These are phyloP conservation scores for Neolentinus lepideus DNA, from an alignment of 1,284 basidiomycete genomes.

Conservation along the genomic window DNA sequence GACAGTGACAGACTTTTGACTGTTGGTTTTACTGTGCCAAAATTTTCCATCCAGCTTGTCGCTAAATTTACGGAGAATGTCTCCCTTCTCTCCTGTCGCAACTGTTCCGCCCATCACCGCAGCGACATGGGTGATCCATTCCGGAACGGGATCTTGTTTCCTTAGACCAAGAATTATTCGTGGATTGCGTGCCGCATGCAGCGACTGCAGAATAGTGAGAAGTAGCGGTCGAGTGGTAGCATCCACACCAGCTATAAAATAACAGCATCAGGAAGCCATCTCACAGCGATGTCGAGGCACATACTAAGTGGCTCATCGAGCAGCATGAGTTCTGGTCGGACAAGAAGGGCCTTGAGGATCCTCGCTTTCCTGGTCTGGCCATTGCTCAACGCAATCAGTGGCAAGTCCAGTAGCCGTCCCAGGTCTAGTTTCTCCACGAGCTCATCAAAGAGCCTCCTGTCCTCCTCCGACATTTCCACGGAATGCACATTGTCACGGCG, in stretches of 20 bases:
- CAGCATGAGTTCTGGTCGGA: conserved; percentile 63
- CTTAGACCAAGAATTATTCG: conserved; percentile 77
- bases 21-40: neutral
- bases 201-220: conserved; percentile 44
- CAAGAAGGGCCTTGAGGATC: conserved; percentile 74
- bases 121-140: conserved; percentile 77
- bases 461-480: conserved; percentile 16
- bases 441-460: conserved; percentile 37
- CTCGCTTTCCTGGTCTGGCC: conserved; percentile 89
- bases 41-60: neutral
- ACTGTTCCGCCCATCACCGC: conserved; percentile 46
- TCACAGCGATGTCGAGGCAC: conserved; percentile 19
- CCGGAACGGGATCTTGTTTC: conserved; percentile 75
- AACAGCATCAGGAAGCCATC: conserved; percentile 5
- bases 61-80: conserved; percentile 22
- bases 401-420: conserved; percentile 64
- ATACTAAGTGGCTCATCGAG: conserved; percentile 82
- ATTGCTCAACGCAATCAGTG: conserved; percentile 79
- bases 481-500: neutral
- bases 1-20: neutral
- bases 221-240: conserved; percentile 50
- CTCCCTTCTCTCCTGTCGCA: conserved; percentile 34
- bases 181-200: conserved; percentile 47
- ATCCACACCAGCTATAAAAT: conserved; percentile 64
- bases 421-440: conserved; percentile 52